Evolutionary conservation across 345 rosid species (phyloP).

Genomic region (Lenwebbia sp.): DNA sequence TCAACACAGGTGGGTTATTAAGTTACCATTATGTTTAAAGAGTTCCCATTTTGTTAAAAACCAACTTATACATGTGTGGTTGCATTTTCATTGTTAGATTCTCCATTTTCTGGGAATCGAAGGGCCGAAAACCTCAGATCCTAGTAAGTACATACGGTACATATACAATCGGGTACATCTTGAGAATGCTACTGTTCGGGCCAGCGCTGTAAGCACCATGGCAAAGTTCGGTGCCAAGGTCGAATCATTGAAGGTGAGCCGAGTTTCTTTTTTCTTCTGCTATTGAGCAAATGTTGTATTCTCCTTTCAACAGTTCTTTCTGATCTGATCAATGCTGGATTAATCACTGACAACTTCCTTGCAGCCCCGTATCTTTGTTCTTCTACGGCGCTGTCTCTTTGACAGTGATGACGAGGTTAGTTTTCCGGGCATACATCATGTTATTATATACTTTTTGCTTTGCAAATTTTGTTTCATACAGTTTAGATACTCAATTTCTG

Average conservation of each 20-base stretch:
- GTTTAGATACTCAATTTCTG: neutral
- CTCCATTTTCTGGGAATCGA: slow-evolving; percentile 96
- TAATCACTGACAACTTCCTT: neutral
- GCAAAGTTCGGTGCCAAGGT: slow-evolving; percentile 96
- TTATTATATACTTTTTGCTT: neutral
- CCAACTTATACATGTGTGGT: neutral
- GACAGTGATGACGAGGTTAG: slow-evolving; percentile 98
- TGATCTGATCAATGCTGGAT: neutral
- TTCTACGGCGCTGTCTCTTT: slow-evolving; percentile 83
- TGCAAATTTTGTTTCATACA: neutral
- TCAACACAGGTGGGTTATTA: slow-evolving; percentile 68
- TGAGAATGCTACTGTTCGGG: slow-evolving; percentile 97
- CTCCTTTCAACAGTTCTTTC: neutral
- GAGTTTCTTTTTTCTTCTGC: neutral
- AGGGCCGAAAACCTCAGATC: slow-evolving; percentile 94
- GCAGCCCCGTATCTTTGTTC: slow-evolving; percentile 84
- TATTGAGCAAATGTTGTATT: neutral
- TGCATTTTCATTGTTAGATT: slow-evolving; percentile 33
- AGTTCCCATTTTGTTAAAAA: neutral
- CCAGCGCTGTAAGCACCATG: slow-evolving; percentile 90
- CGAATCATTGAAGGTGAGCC: slow-evolving; percentile 70
- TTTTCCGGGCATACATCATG: neutral
- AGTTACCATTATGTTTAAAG: neutral
- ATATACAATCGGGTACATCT: slow-evolving; percentile 96
- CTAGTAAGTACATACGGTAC: slow-evolving; percentile 91